Base-by-base conservation (phyloP, 805 yeast species). In the Ogataea populi-albae region DNA sequence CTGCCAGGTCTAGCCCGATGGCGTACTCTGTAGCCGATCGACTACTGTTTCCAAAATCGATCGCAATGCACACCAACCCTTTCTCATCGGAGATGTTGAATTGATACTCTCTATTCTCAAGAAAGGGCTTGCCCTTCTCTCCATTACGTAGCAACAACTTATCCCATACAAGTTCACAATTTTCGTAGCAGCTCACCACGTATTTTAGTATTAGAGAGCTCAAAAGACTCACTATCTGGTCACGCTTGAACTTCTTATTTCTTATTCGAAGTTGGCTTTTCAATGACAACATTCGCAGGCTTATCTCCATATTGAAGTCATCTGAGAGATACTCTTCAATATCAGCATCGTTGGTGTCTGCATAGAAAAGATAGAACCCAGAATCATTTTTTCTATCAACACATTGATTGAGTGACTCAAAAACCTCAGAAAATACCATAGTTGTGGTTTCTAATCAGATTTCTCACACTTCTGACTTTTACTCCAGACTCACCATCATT, bases 11-110 rank as follows among this genome's bases (percentile, higher is more conserved):
- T 0, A 73, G 41, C 0, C 81, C 81, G 6, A 71, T 45, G n/a
- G n/a, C n/a, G n/a, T n/a, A n/a, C 7, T 62, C 66, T 1, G 11
- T 23, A 0, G 38, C 11, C 21, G 19, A 15, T n/a, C n/a, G 35
- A 1, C 39, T 24, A 0, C 30, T 33, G 0, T 26, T 32, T n/a
- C 46, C 27, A 19, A 63, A 49, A 23, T 55, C 65, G 1, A 77
- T 54, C 3, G 62, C 73, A 43, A 82, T 54, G 14, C 75, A 59
- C 2, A 78, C 64, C 5, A 69, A 43, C 5, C 68, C 68, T 23
- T 70, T 66, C 23, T 86, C 83, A 45, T 78, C 77, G 5, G 85
- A 73, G 49, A 78, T 60, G 51, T 78, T 83, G 61, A 76, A 84
- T 21, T 66, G 56, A 23, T 70, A 44, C 3, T 39, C 30, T 4